Base-by-base conservation (phyloP, 768 basidiomycete species). In the Lactarius quietus region DNA sequence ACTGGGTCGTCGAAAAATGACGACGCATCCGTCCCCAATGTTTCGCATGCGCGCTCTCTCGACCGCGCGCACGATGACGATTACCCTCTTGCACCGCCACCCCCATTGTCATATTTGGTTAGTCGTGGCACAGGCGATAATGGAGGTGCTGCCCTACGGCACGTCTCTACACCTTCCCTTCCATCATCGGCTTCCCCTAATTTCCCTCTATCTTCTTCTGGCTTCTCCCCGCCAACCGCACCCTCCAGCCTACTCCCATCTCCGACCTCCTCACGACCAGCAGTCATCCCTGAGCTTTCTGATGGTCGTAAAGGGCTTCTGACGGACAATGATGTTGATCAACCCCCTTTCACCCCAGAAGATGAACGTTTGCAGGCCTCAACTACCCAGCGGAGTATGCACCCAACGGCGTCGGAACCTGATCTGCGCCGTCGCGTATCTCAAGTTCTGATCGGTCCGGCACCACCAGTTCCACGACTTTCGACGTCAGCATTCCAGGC, bases 91-190 rank as follows among this genome's bases (percentile, higher is more conserved):
- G 87, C 90, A 3, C 96, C 95, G 1, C 96, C 96, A 3, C 96
- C 96, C 6, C 89, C 93, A 6, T 73, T 98, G 59, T 93, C 93
- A 0, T 95, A 94, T 76, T 83, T 98, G 55, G 93, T 93, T 3
- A 78, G 76, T 66, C 76, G 78, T 66, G 80, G 83, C 63, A 83
- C 83, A 48, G 81, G 82, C n/a, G 82, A 85, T 52, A 79, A 80
- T 36, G 81, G 84, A 18, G 68, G 78, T 51, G 73, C 74, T 38
- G 76, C 78, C 54, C 79, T 79, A 57, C 84, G 89, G 6, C 88
- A 87, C 70, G 79, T 82, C 29, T 90, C 91, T 18, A 86, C 87
- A 6, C 84, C 87, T 15, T 90, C 90, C 26, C 77, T 91, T 54
- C 84, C 83, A 9, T 86, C 86, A 23, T 78, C 82, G 54, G 72